A percentile compares a stretch with the other conserved stretches of the same genome.
Evolutionary conservation across 768 basidiomycete species (phyloP).

Genomic region (Rhodocollybia butyracea): DNA sequence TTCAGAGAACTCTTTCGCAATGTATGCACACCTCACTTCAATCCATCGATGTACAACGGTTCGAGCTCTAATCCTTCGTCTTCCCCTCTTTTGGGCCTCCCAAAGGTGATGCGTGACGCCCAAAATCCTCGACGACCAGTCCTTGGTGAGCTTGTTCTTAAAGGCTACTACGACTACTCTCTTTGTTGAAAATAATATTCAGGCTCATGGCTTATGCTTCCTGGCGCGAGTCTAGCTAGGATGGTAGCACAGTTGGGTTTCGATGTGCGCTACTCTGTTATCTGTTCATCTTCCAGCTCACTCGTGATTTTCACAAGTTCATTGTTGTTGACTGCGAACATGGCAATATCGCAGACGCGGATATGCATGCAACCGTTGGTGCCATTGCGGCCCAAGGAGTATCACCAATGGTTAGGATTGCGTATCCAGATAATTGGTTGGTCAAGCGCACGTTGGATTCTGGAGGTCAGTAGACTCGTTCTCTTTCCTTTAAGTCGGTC

Average conservation of each 20-base stretch:
- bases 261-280: slow-evolving; percentile 15
- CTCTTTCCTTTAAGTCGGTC: slow-evolving; percentile 19
- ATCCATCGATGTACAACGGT: slow-evolving; percentile 10
- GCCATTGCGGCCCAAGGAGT: slow-evolving; percentile 35
- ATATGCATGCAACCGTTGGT: slow-evolving; percentile 37
- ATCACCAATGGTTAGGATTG: slow-evolving; percentile 43
- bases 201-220: slow-evolving; percentile 44
- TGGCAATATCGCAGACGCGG: slow-evolving; percentile 38
- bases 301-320: slow-evolving; percentile 28
- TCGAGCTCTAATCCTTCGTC: background rate
- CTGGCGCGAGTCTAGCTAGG: slow-evolving; percentile 37
- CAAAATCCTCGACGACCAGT: slow-evolving; percentile 11
- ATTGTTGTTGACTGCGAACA: slow-evolving; percentile 49
- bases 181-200: background rate
- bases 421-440: slow-evolving; percentile 44
- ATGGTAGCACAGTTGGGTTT: slow-evolving; percentile 34
- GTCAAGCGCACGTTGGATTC: slow-evolving; percentile 48
- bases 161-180: background rate
- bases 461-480: slow-evolving; percentile 38
- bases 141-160: slow-evolving; percentile 5
- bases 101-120: slow-evolving; percentile 9
- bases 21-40: too few relatives aligned
- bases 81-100: slow-evolving; percentile 7
- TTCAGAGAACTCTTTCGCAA: too few relatives aligned
- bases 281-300: background rate